phyloP scores from a whole-genome alignment of 2,329 filamentous ascomycete species.

The Hypoxylon sp. region DNA sequence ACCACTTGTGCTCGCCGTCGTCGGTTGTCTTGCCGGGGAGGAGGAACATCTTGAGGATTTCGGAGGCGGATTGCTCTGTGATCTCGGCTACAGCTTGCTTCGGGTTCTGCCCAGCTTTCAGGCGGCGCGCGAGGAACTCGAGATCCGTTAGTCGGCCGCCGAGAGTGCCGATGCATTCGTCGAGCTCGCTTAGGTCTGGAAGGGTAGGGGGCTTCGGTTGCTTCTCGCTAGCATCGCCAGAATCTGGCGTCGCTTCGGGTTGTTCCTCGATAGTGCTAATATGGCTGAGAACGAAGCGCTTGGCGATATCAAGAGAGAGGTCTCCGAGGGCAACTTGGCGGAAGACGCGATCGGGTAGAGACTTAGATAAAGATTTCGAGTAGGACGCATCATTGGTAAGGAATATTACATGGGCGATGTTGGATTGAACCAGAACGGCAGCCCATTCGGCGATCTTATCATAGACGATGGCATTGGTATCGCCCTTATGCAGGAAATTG shows the following conservation, averaged over 20 bases:
- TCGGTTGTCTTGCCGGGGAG: conserved; percentile 68
- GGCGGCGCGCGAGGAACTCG: conserved; percentile 90
- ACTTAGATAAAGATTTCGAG: conserved; percentile 87
- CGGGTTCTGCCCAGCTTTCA: conserved; percentile 89
- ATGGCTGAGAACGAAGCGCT: conserved; percentile 89
- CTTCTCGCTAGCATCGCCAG: conserved; percentile 50
- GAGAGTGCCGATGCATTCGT: conserved; percentile 83
- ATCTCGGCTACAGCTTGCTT: conserved; percentile 87
- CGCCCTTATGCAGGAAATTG: conserved; percentile 88
- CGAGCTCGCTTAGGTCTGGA: conserved; percentile 76
- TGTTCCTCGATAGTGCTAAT: conserved; percentile 67
- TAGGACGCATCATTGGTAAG: conserved; percentile 91
- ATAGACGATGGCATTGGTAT: conserved; percentile 76
- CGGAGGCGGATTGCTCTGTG: conserved; percentile 87
- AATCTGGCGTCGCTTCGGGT: conserved; percentile 51
- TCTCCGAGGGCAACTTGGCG: conserved; percentile 88
- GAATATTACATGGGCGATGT: conserved; percentile 95
- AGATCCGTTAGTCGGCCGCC: conserved; percentile 96
- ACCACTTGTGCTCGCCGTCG: conserved; percentile 74
- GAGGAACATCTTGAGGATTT: conserved; percentile 95
- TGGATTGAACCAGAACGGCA: conserved; percentile 84
- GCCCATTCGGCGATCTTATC: conserved; percentile 92
- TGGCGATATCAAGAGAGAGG: conserved; percentile 86
- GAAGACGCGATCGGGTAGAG: conserved; percentile 92
- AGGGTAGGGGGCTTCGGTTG: conserved; percentile 47